phyloP scores from a whole-genome alignment of 225 moss, liverwort and hornwort species.

The Bryoerythrophyllum caledonicum region DNA sequence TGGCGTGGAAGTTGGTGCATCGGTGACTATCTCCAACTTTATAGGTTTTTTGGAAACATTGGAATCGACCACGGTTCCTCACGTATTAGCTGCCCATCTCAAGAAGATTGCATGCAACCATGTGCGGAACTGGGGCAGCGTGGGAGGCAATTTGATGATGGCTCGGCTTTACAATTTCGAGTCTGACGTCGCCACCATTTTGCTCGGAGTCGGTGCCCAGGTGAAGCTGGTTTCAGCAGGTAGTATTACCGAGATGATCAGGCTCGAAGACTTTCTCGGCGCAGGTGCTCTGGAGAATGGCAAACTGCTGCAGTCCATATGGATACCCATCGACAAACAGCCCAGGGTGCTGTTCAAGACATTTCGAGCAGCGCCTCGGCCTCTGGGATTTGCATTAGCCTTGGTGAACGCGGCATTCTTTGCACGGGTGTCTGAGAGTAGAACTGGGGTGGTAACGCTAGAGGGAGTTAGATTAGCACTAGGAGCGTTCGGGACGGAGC shows the following conservation, averaged over 20 bases:
- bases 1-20: conserved; percentile 37
- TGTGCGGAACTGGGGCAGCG: conserved; percentile 38
- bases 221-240: conserved; percentile 19
- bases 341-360: conserved; percentile 50
- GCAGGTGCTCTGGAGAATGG: conserved; percentile 25
- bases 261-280: conserved; percentile 30
- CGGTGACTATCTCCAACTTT: conserved; percentile 33
- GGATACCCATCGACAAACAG: conserved; percentile 18
- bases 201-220: conserved; percentile 31
- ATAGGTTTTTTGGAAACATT: conserved; percentile 27
- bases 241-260: conserved; percentile 6
- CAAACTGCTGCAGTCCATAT: conserved; percentile 22
- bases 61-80: conserved; percentile 15
- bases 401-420: conserved; percentile 60
- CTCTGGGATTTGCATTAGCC: conserved; percentile 54
- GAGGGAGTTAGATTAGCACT: conserved; percentile 48
- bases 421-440: conserved; percentile 21
- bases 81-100: conserved; percentile 30
- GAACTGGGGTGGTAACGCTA: background rate
- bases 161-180: conserved; percentile 32
- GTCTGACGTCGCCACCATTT: conserved; percentile 35
- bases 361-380: conserved; percentile 50
- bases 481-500: conserved; percentile 59
- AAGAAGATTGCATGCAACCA: conserved; percentile 34
- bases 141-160: conserved; percentile 43